A percentile compares a stretch with the other conserved stretches of the same genome.
Conservation (phyloP, 495 filamentous ascomycete genomes). For the Pyrenula aspistea region DNA sequence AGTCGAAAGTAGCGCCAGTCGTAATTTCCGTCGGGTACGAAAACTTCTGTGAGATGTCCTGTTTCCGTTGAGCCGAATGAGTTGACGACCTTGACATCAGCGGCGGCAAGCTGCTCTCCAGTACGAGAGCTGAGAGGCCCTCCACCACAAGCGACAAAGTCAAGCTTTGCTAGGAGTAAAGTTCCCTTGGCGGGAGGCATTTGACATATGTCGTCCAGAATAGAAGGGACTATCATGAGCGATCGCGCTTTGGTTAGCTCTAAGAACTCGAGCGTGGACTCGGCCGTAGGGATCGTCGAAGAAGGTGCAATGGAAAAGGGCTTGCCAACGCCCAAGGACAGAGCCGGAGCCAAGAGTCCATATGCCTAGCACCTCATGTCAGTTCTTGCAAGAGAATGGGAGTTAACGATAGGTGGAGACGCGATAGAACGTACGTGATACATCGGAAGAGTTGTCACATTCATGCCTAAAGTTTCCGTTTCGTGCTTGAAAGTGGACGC, state of each 20-base stretch:
- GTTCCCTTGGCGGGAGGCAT: slow-evolving; percentile 13
- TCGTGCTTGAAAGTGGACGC: slow-evolving; percentile 19
- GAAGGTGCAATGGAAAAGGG: slow-evolving; percentile 21
- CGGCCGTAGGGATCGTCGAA: slow-evolving; percentile 14
- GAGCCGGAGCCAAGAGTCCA: slow-evolving; percentile 26
- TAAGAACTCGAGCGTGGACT: slow-evolving; percentile 18
- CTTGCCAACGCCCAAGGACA: slow-evolving; percentile 28
- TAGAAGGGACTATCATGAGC: slow-evolving; percentile 32
- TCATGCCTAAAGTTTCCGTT: slow-evolving; percentile 16
- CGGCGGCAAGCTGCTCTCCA: slow-evolving; percentile 7
- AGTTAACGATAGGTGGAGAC: too few species aligned
- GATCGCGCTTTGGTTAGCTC: slow-evolving; percentile 12
- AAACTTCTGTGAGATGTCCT: slow-evolving; percentile 23
- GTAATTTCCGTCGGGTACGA: slow-evolving; percentile 11
- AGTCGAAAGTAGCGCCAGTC: slow-evolving; percentile 25
- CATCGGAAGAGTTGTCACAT: slow-evolving; percentile 30
- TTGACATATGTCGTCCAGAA: slow-evolving; percentile 29
- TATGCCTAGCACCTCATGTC: slow-evolving; percentile 13
- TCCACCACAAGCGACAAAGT: slow-evolving; percentile 32
- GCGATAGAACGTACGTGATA: slow-evolving; percentile 13
- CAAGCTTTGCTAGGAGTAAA: slow-evolving; percentile 13
- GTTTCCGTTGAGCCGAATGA: slow-evolving; percentile 26
- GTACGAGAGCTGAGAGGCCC: slow-evolving; percentile 18
- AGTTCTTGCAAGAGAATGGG: too few species aligned
- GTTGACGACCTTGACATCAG: slow-evolving; percentile 20